Base-by-base conservation (phyloP, 1,284 basidiomycete species). In the Caloboletus firmus region DNA sequence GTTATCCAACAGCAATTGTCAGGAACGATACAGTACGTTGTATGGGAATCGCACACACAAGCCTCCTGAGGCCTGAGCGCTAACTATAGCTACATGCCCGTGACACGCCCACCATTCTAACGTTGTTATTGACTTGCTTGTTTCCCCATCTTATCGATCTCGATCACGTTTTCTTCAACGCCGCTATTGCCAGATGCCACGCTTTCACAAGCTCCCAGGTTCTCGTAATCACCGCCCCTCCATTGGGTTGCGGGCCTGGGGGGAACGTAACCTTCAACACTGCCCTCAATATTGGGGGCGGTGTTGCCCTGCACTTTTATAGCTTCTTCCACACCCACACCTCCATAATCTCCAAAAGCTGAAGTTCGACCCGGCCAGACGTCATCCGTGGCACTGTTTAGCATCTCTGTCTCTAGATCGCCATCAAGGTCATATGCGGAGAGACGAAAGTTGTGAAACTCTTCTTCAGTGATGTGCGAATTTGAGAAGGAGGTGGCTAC, bases 351-450 rank as follows among this genome's bases (percentile, higher is more conserved):
- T 9, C 43, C 64, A n/a, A 66, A 10, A 47, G 45, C 55, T 8
- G 62, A 18, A 1, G 24, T 12, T 36, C 42, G 63, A 1, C 52
- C 47, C 17, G 43, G 4, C 55, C 56, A 62, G 8, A 51, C 20
- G 42, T 66, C 58, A 42, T 57, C 47, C 26, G 41, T 51, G 17
- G 62, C 63, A 10, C 61, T 67, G 20, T 70, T 59, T 20, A 67
- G 24, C 68, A 70, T 71, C 55, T 64, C 67, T 15, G 47, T 40
- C 56, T 66, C 62, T 49, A 66, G 28, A 36, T 66, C 64, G 9
- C 52, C 52, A 41, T 67, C 65, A 3, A 67, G 61, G 43, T 67
- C 65, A 4, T 70, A 67, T n/a, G 66, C 63, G 1, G 65, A 65
- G 4, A 54, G 54, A 18, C 57, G 56, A 45, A 67, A 63, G 5